A percentile compares a stretch with the other conserved stretches of the same genome.
phyloP scores from a whole-genome alignment of 768 basidiomycete genomes.

The Podaxis pistillaris region DNA sequence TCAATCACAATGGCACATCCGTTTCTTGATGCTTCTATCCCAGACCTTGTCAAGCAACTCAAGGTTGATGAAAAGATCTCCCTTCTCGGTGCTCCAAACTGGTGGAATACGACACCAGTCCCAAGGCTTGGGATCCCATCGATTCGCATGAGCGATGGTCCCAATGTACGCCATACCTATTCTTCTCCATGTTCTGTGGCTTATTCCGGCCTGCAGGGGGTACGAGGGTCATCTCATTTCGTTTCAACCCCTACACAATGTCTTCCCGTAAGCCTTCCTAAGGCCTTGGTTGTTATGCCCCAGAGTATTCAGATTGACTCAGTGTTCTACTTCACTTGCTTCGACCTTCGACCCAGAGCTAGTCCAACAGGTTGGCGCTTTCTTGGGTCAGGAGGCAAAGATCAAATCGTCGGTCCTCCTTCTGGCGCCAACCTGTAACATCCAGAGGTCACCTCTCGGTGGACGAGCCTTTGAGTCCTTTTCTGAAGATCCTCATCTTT shows the following conservation, averaged over 20 bases:
- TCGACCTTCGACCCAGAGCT: conserved; percentile 68
- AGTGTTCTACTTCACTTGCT: conserved; percentile 71
- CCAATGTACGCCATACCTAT: conserved; percentile 40
- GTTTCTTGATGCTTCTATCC: conserved; percentile 54
- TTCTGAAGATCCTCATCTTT: conserved; percentile 68
- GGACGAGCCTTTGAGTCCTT: conserved; percentile 70
- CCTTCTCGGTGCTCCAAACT: conserved; percentile 62
- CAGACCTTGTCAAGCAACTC: conserved; percentile 51
- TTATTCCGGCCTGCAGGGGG: conserved; percentile 41
- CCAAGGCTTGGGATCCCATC: conserved; percentile 60
- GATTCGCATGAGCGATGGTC: conserved; percentile 72
- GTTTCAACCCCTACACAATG: conserved; percentile 64
- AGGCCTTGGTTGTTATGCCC: conserved; percentile 4
- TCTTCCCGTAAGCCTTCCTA: conserved; percentile 46
- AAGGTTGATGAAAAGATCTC: conserved; percentile 63
- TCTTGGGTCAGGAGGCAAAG: conserved; percentile 66
- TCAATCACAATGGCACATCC: conserved; percentile 28
- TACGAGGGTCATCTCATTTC: conserved; percentile 66
- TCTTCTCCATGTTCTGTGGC: neutral
- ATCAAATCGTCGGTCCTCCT: conserved; percentile 61
- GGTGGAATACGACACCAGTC: conserved; percentile 68
- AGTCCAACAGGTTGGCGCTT: conserved; percentile 50
- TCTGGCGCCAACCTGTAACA: conserved; percentile 75
- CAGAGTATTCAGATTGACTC: conserved; percentile 10
- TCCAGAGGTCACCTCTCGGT: conserved; percentile 61